Evolutionary conservation across 108 stramenopile species (phyloP), one percentile per base, ranked within the genome.

Genomic region (Nitzschia sp.): DNA sequence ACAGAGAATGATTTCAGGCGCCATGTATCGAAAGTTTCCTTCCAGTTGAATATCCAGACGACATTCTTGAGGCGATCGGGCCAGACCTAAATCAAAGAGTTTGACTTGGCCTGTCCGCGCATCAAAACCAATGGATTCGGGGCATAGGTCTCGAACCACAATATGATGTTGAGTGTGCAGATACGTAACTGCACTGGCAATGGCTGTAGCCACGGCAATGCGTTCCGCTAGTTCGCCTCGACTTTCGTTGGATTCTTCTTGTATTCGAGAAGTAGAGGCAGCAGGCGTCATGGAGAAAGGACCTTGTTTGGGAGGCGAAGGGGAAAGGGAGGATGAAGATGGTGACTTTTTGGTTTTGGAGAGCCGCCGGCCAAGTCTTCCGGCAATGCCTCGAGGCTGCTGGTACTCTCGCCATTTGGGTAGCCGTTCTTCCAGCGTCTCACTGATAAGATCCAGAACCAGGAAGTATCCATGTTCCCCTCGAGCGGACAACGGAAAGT

Each of bases 71-170:
- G 82, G 28, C 2, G 27, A 31, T 17, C 53, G 63, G 45, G 86
- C 81, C 38, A 87, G 68, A 22, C 86, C 86, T 65, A 87, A 85
- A 57, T 87, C 84, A 41, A 85, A 87, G 9, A 87, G 56, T 68
- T 74, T 77, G 54, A 78, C 60, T 22, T 46, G 30, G 13, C 36
- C 48, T 17, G 44, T 50, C 38, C 38, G 13, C 33, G 53, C 45
- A 57, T 61, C 64, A 52, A 80, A 80, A n/a, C 84, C 80, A 23
- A 88, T 33, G 9, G 80, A 83, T 62, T 79, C 60, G 1, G 75
- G 75, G 29, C 68, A 63, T 4, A 76, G 45, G 21, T 76, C 75
- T 0, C 76, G 56, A 32, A 66, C 44, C 6, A 77, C 57, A 33
- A 77, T 71, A n/a, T 50, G 48, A 22, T 45, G 38, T 15, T 81